phyloP scores from a whole-genome alignment of 2,329 filamentous ascomycete species.

The Chaetomiaceae sp. region DNA sequence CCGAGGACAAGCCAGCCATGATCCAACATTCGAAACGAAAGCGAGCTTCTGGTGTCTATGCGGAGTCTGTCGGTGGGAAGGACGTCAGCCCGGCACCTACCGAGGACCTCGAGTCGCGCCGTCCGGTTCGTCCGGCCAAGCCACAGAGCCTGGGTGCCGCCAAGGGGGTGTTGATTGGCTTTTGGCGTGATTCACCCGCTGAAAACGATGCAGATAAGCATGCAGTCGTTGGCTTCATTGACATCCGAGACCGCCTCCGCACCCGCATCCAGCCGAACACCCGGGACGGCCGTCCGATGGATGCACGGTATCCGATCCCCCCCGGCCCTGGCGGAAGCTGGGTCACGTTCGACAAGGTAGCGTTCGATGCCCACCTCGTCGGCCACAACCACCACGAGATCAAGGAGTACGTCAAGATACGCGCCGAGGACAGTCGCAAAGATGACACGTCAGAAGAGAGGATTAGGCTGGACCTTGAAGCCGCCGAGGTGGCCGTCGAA shows the following conservation, averaged over 20 bases:
- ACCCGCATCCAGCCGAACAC: slow-evolving; percentile 52
- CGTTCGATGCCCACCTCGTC: slow-evolving; percentile 54
- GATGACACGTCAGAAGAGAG: slow-evolving; percentile 38
- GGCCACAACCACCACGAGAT: slow-evolving; percentile 52
- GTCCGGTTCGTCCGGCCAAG: slow-evolving; percentile 26
- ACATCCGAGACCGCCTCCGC: slow-evolving; percentile 54
- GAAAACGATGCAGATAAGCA: slow-evolving; percentile 48
- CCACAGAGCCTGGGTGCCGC: slow-evolving; percentile 29
- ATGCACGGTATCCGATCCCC: slow-evolving; percentile 45
- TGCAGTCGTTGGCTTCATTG: slow-evolving; percentile 58
- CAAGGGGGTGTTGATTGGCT: slow-evolving; percentile 50
- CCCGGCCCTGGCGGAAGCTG: slow-evolving; percentile 58
- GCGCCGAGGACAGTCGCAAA: slow-evolving; percentile 33
- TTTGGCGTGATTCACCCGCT: slow-evolving; percentile 56
- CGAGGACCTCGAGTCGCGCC: slow-evolving; percentile 29
- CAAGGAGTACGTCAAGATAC: slow-evolving; percentile 58
- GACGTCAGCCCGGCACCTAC: slow-evolving; percentile 35
- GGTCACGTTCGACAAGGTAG: slow-evolving; percentile 58
- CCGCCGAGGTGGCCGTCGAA: slow-evolving; percentile 44
- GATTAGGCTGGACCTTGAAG: slow-evolving; percentile 36
- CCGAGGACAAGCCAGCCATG: slow-evolving; percentile 32
- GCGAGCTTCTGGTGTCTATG: slow-evolving; percentile 43
- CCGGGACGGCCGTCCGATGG: slow-evolving; percentile 43
- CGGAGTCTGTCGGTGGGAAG: slow-evolving; percentile 46
- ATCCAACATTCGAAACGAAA: slow-evolving; percentile 52